Base-by-base conservation (phyloP, 2,329 filamentous ascomycete genomes). In the Fusarium aywerte region DNA sequence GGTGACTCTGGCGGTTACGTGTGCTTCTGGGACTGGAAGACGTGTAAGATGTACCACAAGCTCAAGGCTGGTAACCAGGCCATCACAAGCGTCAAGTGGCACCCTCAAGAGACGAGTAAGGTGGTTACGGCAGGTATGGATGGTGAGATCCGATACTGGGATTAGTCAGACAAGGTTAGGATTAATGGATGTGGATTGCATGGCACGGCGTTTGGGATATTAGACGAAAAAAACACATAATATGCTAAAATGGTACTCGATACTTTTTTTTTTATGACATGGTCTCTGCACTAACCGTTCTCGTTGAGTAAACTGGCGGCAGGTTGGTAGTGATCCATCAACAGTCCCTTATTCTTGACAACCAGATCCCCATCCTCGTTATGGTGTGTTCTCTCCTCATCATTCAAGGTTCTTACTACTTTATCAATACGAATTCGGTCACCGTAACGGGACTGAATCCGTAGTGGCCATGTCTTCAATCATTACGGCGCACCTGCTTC, bases 1-100 rank as follows among this genome's bases (percentile, higher is more conserved):
- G 96, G 96, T 64, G 96, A 99, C 78, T 92, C 89, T 50, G 93
- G 88, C 16, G 96, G 96, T 33, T 97, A 88, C 74, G 89, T 97
- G 45, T 97, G 92, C 80, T 97, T 98, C 81, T 99, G 94, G 93
- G 96, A 98, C 80, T 99, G 94, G 92, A 99, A 99, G 87, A 97
- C 93, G 36, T 97, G 95, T 79, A 98, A 97, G 82, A 95, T 99
- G 93, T 97, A 93, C 80, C 93, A 97, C 81, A 98, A 98, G 85
- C 88, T 99, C 68, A 88, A 91, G 80, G 94, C 93, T 23, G 89
- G 92, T 60, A 93, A 93, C 54, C 87, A 90, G 52, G 89, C 94
- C 7, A 85, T 97, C 54, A 92, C 93, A n/a, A 92, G 90, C 69
- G 87, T 96, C 58, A 91, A 92, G 77, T 99, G 96, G 95, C 94